These are phyloP conservation scores for Colletotrichum zoysiae DNA, from an alignment of 2,329 filamentous ascomycete species.

Conservation along the genomic window DNA sequence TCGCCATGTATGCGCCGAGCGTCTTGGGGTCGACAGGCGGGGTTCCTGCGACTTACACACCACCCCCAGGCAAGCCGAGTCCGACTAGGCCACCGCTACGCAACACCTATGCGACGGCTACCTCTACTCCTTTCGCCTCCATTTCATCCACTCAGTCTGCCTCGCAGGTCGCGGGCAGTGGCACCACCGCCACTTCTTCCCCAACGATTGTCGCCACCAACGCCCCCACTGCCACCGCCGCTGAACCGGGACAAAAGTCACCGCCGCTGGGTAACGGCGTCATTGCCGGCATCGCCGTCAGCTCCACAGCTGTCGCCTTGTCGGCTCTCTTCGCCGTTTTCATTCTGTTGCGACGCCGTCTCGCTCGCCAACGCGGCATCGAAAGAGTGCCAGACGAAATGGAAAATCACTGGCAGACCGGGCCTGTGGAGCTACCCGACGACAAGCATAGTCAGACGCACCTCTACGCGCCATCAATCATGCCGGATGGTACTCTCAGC, in stretches of 20 bases:
- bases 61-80: not conserved
- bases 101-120: not conserved
- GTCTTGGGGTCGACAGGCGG: constrained; percentile 16
- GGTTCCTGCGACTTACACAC: constrained; percentile 7
- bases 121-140: not conserved
- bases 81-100: constrained; percentile 5
- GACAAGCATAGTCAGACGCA: constrained; percentile 18
- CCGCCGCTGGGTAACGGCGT: constrained; percentile 8
- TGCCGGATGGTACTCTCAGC: not conserved
- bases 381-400: not conserved
- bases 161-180: not conserved
- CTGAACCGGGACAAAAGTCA: not conserved
- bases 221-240: not conserved
- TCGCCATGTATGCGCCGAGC: constrained; percentile 19
- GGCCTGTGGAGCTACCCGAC: constrained; percentile 12
- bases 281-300: constrained; percentile 31
- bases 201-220: not conserved
- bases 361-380: not conserved
- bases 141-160: not conserved
- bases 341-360: constrained; percentile 17
- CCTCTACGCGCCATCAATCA: not conserved
- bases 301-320: not conserved
- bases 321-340: not conserved
- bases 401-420: not conserved
- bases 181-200: not conserved